These are phyloP conservation scores for Lindgomyces ingoldianus DNA, from an alignment of 495 filamentous ascomycete species.

Conservation along the genomic window DNA sequence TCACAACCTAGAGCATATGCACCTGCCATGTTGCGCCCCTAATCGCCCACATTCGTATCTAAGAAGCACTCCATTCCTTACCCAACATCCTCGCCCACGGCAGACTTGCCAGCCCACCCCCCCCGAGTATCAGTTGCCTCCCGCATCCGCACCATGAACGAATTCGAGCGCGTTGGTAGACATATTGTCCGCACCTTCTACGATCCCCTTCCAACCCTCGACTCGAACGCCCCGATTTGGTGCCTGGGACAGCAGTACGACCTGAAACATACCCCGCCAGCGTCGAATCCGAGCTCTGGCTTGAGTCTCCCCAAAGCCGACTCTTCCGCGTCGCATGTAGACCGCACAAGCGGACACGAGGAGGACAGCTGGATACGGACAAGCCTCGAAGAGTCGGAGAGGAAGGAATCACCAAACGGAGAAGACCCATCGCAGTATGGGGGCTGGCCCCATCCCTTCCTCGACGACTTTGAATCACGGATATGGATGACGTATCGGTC, in stretches of 20 bases:
- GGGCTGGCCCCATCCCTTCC: conserved; percentile 82
- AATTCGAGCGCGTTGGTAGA: conserved; percentile 35
- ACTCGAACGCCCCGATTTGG: conserved; percentile 78
- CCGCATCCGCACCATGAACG: conserved; percentile 35
- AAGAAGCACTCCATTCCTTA: neutral
- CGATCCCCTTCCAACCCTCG: conserved; percentile 90
- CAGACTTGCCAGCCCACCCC: neutral
- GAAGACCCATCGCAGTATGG: conserved; percentile 47
- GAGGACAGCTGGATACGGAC: conserved; percentile 38
- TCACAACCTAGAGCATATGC: neutral
- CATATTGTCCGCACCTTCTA: conserved; percentile 83
- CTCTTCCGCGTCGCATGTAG: conserved; percentile 43
- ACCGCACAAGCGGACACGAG: conserved; percentile 11
- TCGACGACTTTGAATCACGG: conserved; percentile 89
- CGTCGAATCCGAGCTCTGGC: conserved; percentile 18
- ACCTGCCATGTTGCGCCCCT: neutral
- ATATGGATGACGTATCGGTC: conserved; percentile 98
- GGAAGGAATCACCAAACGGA: conserved; percentile 32
- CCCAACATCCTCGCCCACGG: neutral
- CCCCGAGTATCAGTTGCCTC: too few species aligned
- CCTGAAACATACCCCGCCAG: conserved; percentile 37
- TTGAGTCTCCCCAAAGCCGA: conserved; percentile 17
- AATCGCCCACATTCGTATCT: neutral
- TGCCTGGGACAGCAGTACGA: conserved; percentile 80
- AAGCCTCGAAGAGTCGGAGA: conserved; percentile 29